These are phyloP conservation scores for Hypomontagnella submonticulosa DNA, from an alignment of 495 filamentous ascomycete species.

Conservation along the genomic window DNA sequence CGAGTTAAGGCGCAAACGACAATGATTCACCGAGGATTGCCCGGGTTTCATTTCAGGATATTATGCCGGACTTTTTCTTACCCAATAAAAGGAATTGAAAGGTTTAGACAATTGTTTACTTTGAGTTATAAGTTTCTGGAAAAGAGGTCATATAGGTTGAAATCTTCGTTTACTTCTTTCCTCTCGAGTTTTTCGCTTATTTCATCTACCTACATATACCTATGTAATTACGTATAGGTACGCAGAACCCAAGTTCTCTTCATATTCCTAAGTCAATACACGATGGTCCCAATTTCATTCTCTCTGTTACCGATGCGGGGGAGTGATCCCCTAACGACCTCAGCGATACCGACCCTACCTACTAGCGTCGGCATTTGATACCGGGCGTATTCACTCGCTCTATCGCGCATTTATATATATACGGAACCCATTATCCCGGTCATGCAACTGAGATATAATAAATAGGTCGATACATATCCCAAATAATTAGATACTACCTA, in stretches of 20 bases:
- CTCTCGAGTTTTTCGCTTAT: background rate
- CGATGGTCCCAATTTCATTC: conserved; percentile 1
- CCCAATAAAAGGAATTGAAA: too few relatives aligned
- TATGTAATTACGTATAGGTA: background rate
- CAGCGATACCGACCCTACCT: conserved; percentile 28
- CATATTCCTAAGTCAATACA: background rate
- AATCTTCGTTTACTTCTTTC: too few relatives aligned
- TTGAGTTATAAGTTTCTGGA: too few relatives aligned
- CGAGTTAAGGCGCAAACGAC: too few relatives aligned
- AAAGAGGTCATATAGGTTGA: too few relatives aligned
- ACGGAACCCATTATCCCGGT: conserved; percentile 28
- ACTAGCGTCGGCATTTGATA: conserved; percentile 38
- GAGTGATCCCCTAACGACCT: conserved; percentile 12
- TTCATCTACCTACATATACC: background rate
- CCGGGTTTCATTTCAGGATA: too few relatives aligned
- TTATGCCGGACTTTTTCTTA: too few relatives aligned
- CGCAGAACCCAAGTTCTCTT: background rate
- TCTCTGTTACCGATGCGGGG: conserved; percentile 38
- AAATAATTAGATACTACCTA: too few relatives aligned
- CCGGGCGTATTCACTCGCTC: conserved; percentile 6
- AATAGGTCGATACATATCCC: background rate
- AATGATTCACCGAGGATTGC: too few relatives aligned
- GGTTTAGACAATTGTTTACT: background rate
- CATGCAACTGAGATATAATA: conserved; percentile 2
- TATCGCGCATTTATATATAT: background rate